Conservation (phyloP, 148 eudicot species). For the Vaccinium corymbosum region DNA sequence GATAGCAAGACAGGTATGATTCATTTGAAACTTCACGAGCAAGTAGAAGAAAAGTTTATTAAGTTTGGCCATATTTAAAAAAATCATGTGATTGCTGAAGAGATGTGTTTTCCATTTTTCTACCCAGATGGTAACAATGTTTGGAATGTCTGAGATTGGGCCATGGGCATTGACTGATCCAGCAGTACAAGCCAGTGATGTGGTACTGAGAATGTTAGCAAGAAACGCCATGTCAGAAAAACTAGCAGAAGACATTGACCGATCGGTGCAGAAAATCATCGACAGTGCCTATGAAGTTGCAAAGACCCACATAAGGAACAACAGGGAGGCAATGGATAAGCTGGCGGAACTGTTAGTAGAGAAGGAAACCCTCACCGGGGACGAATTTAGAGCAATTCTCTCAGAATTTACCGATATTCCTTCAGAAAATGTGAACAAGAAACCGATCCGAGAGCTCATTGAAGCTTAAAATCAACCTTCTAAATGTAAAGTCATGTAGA, state of each 20-base stretch:
- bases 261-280: conserved; percentile 44
- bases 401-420: conserved; percentile 54
- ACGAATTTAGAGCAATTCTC: conserved; percentile 68
- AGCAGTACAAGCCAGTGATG: conserved; percentile 60
- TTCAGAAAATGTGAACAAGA: conserved; percentile 14
- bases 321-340: conserved; percentile 73
- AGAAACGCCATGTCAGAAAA: conserved; percentile 85
- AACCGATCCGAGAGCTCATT: conserved; percentile 49
- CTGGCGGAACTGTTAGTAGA: conserved; percentile 69
- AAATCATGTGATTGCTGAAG: background rate
- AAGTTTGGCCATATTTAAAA: background rate
- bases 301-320: conserved; percentile 54
- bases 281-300: conserved; percentile 63
- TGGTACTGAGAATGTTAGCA: conserved; percentile 74
- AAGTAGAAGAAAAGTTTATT: background rate
- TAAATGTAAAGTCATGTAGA: background rate
- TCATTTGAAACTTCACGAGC: background rate
- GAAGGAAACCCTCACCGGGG: conserved; percentile 69
- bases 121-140: conserved; percentile 71
- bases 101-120: background rate
- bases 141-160: conserved; percentile 84
- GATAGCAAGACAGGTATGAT: conserved; percentile 72
- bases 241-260: conserved; percentile 77
- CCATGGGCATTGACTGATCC: conserved; percentile 79
- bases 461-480: conserved; percentile 36